A percentile compares a stretch with the other conserved stretches of the same genome.
Evolutionary conservation across 2,329 filamentous ascomycete species (phyloP).

Genomic region (Penicillium brasilianum): DNA sequence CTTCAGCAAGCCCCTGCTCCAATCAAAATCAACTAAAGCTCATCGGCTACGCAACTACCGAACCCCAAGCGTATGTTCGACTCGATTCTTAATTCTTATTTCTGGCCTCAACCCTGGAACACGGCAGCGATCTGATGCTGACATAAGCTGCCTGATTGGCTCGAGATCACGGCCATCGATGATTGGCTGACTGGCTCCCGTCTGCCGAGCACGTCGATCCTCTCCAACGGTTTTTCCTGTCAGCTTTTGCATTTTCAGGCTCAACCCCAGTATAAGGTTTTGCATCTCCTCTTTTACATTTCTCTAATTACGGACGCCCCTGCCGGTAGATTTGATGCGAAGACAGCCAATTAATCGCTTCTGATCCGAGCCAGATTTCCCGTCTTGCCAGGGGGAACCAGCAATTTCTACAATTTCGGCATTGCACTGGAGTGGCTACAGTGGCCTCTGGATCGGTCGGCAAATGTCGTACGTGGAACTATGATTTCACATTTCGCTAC

Average conservation of each 20-base stretch:
- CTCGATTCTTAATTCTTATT: not conserved
- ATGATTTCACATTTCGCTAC: not conserved
- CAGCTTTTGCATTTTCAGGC: slow-evolving; percentile 4
- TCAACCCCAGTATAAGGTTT: slow-evolving; percentile 8
- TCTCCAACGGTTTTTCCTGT: slow-evolving; percentile 12
- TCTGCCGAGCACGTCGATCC: slow-evolving; percentile 7
- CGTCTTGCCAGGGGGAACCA: not conserved
- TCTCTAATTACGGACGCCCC: not conserved
- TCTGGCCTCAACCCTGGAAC: not conserved
- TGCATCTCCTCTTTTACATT: not conserved
- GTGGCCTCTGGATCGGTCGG: not conserved
- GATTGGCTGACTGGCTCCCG: not conserved
- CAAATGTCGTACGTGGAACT: not conserved
- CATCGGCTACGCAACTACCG: not conserved
- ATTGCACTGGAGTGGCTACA: not conserved
- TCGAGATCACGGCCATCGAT: not conserved
- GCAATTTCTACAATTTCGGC: not conserved
- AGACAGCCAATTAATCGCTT: not conserved
- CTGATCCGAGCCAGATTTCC: not conserved
- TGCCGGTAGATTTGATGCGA: not conserved
- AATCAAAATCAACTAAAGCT: not conserved
- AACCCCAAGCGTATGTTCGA: not conserved
- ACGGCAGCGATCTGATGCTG: not conserved
- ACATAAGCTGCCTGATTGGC: not conserved
- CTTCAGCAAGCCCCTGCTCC: not conserved